Evolutionary conservation across 2,329 filamentous ascomycete genomes (phyloP).

Genomic region (Talaromyces marneffei): DNA sequence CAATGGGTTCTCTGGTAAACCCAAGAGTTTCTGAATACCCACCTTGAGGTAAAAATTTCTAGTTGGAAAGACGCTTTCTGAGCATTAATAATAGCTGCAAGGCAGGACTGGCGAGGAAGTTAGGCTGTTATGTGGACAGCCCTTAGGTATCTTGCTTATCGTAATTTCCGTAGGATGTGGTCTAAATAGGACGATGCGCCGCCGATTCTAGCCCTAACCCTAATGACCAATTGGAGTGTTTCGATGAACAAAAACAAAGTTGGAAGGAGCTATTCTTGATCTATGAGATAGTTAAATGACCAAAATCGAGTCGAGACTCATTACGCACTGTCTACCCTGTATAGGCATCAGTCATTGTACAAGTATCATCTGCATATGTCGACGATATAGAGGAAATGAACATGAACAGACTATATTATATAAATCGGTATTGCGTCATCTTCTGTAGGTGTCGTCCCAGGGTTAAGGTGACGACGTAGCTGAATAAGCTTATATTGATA

Average conservation of each 20-base stretch:
- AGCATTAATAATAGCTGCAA: background rate
- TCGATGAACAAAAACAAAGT: background rate
- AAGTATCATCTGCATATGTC: background rate
- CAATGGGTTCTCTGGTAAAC: too few species aligned
- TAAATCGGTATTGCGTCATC: background rate
- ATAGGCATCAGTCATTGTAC: background rate
- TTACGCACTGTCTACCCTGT: background rate
- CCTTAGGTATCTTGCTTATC: background rate
- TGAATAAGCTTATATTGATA: background rate
- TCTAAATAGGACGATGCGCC: background rate
- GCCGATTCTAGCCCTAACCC: background rate
- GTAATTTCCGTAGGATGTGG: background rate
- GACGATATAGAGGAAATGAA: background rate
- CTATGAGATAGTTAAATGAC: background rate
- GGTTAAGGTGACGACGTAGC: background rate
- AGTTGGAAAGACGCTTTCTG: background rate
- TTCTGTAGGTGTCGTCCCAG: too few species aligned
- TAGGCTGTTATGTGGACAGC: background rate
- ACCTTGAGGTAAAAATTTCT: background rate
- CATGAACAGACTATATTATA: background rate
- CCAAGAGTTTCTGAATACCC: background rate
- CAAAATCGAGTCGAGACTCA: background rate
- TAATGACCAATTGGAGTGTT: too few species aligned
- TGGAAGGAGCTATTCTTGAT: too few species aligned
- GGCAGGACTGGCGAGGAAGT: background rate